Evolutionary conservation across 805 yeast genomes (phyloP), one percentile per base, ranked within the genome.

Genomic region (Lachancea nothofagi): DNA sequence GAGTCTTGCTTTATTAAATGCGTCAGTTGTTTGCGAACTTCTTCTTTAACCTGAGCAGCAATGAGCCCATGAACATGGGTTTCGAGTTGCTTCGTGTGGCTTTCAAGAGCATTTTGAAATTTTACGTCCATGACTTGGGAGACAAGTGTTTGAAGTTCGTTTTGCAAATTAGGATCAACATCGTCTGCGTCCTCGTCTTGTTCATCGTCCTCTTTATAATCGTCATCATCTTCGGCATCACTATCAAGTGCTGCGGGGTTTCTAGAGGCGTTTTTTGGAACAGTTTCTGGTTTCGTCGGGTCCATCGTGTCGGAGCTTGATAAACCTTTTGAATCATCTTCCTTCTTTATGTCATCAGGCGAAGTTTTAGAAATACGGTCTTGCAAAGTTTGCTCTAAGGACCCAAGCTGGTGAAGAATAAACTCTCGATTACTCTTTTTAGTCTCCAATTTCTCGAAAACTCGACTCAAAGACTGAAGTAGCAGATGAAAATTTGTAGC

Each of bases 401-500:
- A 36, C 5, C 48, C 45, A 29, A 59, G 37, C 38, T 55, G 56
- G 27, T 49, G 49, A 2, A 46, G 33, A 29, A 58, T 52, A 28
- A 38, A 45, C 25, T 49, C 52, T 29, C 51, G 50, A 13, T 58
- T 55, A 7, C 57, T 45, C 25, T 49, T 49, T 30, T 55, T 57
- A 35, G 59, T 51, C 14, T 59, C 54, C 18, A 58, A 34, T 32
- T 48, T 53, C 15, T 54, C 49, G 28, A 59, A 58, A 9, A 58
- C 49, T 17, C 50, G 53, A n/a, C 54, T 39, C n/a, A 59, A 40
- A 5, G 51, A 44, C 5, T 42, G 34, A 6, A 57, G 33, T 9
- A 60, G 41, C 12, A 48, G 42, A 23, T 59, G 54, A 22, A 56
- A 54, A 37, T 54, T 56, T 2, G 56, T 42, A 4, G 51, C 28